Base-by-base conservation (phyloP, 1,284 basidiomycete genomes). In the Fomitopsis pinicola region DNA sequence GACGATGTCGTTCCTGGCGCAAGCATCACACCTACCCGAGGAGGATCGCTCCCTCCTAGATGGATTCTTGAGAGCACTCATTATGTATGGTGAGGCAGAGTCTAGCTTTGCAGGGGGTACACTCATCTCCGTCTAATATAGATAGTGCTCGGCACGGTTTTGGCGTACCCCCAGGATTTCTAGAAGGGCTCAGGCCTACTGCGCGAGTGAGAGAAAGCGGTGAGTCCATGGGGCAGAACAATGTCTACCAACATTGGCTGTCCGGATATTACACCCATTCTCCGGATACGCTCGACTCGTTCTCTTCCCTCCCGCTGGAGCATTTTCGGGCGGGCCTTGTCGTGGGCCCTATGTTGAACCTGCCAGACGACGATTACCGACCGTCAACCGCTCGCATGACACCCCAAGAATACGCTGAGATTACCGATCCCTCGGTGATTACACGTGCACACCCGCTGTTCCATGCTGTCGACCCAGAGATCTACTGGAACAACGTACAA, bases 1-100 rank as follows among this genome's bases (percentile, higher is more conserved):
- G 17, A 55, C 57, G 5, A 22, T 63, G 8, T 60, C 64, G 9
- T 59, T 65, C n/a, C 44, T 65, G 14, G 62, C 57, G 4, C 40
- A 62, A 19, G 64, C 62, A 8, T 22, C 55, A 1, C 30, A 30
- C 17, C 54, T 65, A 2, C 54, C 59, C 4, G 45, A 58, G 36
- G 48, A 48, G 15, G 55, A 44, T 28, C 58, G 52, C n/a, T 15
- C 30, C 1, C 1, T 56, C 5, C 50, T 65, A 3, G 58, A 36
- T 9, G 17, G 1, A 17, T 62, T 60, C 53, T 33, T 65, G 22
- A 58, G 60, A 5, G 57, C 45, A 10, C 55, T 61, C 33, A 55
- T 63, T 8, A 26, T 65, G 12, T 63, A 55, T 30, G 64, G 64
- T 63, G 19, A 59, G n/a, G 2, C 15, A 22, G 30, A 35, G 17